Percentiles rank a stretch among this genome's conserved stretches.
phyloP scores from a whole-genome alignment of 257 asterid genomes.

The Solanum chilense region DNA sequence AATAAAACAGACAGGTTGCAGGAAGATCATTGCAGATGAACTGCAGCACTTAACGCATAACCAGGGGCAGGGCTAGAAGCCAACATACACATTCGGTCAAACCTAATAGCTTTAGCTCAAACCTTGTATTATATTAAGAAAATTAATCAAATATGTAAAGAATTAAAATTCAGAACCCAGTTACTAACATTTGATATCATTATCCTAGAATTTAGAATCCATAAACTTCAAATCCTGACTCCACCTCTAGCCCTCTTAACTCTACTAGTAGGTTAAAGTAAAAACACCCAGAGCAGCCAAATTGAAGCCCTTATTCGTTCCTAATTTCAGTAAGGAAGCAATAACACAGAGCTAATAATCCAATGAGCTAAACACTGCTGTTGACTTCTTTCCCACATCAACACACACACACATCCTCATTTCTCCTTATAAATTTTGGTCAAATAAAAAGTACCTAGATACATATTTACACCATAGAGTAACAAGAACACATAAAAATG shows the following conservation, averaged over 20 bases:
- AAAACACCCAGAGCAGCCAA: not conserved
- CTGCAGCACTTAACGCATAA: not conserved
- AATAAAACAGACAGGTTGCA: not conserved
- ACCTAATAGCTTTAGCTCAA: not conserved
- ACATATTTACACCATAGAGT: not conserved
- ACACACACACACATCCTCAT: not conserved
- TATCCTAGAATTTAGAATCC: not conserved
- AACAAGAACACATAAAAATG: conserved; percentile 3
- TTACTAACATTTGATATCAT: not conserved
- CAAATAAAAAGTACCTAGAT: not conserved
- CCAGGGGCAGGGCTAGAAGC: not conserved
- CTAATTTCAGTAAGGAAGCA: not conserved
- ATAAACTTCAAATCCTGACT: not conserved
- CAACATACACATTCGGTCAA: not conserved
- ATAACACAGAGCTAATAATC: not conserved
- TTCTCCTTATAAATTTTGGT: not conserved
- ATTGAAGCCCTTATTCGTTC: not conserved
- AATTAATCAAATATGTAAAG: not conserved
- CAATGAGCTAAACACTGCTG: not conserved
- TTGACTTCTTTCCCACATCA: not conserved
- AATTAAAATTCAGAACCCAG: not conserved
- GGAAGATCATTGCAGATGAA: not conserved
- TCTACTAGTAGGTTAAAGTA: not conserved
- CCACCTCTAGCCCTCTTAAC: not conserved
- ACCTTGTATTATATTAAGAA: not conserved